These are phyloP conservation scores for Panicum hallii DNA, from an alignment of 202 grass and related monocot genomes.

Conservation along the genomic window DNA sequence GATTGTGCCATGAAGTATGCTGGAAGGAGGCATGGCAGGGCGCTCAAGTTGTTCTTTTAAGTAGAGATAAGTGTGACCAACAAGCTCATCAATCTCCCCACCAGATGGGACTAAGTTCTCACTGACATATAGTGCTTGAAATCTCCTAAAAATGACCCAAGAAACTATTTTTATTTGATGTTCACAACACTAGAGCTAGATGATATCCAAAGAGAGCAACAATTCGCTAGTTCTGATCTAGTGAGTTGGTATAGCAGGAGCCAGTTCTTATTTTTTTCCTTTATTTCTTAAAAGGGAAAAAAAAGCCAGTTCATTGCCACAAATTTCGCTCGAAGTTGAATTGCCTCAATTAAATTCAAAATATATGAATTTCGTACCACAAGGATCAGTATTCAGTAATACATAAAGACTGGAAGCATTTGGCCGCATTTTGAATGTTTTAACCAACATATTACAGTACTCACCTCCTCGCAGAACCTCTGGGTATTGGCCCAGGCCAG, in stretches of 20 bases:
- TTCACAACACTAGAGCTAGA: constrained; percentile 14
- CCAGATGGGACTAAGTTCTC: constrained; percentile 66
- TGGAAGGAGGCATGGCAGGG: constrained; percentile 69
- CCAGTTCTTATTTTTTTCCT: not conserved
- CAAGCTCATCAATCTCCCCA: constrained; percentile 80
- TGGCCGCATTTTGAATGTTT: not conserved
- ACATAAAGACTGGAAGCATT: not conserved
- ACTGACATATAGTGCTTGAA: constrained; percentile 76
- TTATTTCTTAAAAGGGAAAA: not conserved
- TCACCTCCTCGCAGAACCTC: constrained; percentile 85
- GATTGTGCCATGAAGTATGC: constrained; percentile 96
- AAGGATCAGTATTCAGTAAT: not conserved
- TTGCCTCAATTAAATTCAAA: not conserved
- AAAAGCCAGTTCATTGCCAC: not conserved
- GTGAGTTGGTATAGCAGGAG: not conserved
- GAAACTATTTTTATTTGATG: constrained; percentile 15
- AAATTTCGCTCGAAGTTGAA: constrained; percentile 24
- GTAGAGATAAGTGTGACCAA: constrained; percentile 92
- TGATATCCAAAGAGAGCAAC: constrained; percentile 19
- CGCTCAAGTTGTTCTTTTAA: constrained; percentile 89
- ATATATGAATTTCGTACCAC: constrained; percentile 2
- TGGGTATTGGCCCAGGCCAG: constrained; percentile 97
- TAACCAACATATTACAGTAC: constrained; percentile 33
- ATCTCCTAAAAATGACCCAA: constrained; percentile 68
- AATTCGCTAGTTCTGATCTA: not conserved